These are phyloP conservation scores for Mortierella claussenii DNA, from an alignment of 192 early-diverging fungal genomes.

Conservation along the genomic window DNA sequence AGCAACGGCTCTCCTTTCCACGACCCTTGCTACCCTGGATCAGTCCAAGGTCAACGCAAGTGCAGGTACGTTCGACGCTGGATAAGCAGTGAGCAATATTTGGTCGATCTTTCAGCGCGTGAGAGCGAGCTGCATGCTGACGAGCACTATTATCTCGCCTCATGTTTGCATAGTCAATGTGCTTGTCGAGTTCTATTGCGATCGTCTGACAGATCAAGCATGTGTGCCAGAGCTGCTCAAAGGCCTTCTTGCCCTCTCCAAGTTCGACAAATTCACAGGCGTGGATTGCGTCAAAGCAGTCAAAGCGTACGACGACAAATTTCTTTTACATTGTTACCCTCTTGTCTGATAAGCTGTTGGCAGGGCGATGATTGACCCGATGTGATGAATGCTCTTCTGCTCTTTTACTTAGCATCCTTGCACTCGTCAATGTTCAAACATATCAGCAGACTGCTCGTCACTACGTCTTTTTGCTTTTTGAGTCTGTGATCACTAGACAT, in stretches of 20 bases:
- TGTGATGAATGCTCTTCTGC: neutral
- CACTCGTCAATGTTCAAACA: constrained; percentile 89
- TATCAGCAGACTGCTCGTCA: constrained; percentile 89
- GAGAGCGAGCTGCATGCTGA: too few species aligned
- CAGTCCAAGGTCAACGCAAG: constrained; percentile 60
- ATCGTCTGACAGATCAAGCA: constrained; percentile 76
- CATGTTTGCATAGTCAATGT: constrained; percentile 57
- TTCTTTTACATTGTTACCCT: too few species aligned
- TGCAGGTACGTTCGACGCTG: constrained; percentile 64
- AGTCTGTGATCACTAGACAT: constrained; percentile 70
- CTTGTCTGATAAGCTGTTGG: too few species aligned
- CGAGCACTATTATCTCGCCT: constrained; percentile 1
- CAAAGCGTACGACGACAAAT: constrained; percentile 58
- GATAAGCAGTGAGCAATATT: too few species aligned
- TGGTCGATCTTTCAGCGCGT: too few species aligned
- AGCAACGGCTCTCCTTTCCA: constrained; percentile 75
- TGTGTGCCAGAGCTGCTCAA: constrained; percentile 74
- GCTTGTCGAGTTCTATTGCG: constrained; percentile 79
- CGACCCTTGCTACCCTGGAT: constrained; percentile 63
- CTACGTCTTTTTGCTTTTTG: constrained; percentile 77
- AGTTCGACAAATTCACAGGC: constrained; percentile 68
- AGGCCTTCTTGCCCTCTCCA: constrained; percentile 69
- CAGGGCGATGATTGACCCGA: too few species aligned
- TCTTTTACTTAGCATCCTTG: constrained; percentile 71
- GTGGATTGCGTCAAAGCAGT: constrained; percentile 62